Conservation (phyloP, 306 rosid genomes). For the Acacia crassicarpa region DNA sequence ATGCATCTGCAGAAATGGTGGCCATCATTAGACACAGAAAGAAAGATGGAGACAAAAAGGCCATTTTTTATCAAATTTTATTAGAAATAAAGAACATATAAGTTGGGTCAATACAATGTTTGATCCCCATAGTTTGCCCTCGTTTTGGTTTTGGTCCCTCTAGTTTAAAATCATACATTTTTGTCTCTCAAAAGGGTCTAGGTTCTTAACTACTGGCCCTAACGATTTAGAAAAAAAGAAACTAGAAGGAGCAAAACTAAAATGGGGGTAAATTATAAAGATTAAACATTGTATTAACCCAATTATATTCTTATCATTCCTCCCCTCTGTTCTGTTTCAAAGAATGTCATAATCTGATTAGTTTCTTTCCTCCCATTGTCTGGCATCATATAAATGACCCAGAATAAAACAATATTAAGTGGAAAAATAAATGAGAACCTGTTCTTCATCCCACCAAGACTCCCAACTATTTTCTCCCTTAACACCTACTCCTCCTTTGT, state of each 20-base stretch:
- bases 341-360: not conserved
- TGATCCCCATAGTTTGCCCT: too few species aligned
- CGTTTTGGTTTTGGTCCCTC: too few species aligned
- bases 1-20: slow-evolving; percentile 59
- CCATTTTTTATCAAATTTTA: not conserved
- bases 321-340: not conserved
- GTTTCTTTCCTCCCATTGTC: not conserved
- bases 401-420: slow-evolving; percentile 20
- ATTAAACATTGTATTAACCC: too few species aligned
- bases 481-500: slow-evolving; percentile 96
- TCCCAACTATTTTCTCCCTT: slow-evolving; percentile 99
- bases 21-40: slow-evolving; percentile 19
- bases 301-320: not conserved
- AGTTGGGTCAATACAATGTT: not conserved
- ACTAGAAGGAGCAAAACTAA: too few species aligned
- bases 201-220: too few species aligned
- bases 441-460: slow-evolving; percentile 99
- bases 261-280: too few species aligned
- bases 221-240: too few species aligned
- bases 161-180: too few species aligned
- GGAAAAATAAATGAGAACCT: slow-evolving; percentile 47
- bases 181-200: too few species aligned
- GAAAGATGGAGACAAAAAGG: not conserved
- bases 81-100: not conserved
- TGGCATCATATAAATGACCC: not conserved